phyloP scores from a whole-genome alignment of 352 stramenopile genomes.

The Globisporangium orthogonon region DNA sequence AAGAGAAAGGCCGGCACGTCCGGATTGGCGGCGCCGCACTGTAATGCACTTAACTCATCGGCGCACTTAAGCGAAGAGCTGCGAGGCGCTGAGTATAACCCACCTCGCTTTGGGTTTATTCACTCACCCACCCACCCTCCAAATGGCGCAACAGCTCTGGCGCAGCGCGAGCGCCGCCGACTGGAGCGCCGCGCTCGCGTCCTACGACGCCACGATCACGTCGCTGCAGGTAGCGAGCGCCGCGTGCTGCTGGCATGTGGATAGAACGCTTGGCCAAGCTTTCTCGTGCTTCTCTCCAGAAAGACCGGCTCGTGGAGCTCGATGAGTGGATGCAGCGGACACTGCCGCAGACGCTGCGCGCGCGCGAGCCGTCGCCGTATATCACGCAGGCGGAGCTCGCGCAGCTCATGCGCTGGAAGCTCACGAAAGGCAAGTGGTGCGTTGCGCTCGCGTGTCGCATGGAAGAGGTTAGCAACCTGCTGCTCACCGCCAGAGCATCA shows the following conservation, averaged over 20 bases:
- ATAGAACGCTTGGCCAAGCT: too few species aligned
- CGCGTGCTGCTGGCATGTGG: background rate
- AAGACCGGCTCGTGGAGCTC: conserved; percentile 45
- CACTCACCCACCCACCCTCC: too few species aligned
- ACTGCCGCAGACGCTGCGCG: conserved; percentile 32
- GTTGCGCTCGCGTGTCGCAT: background rate
- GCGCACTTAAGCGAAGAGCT: too few species aligned
- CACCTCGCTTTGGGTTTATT: too few species aligned
- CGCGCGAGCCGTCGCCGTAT: conserved; percentile 40
- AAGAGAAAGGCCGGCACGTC: too few species aligned
- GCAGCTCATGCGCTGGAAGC: conserved; percentile 78
- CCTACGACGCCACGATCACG: conserved; percentile 36
- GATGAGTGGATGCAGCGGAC: conserved; percentile 50
- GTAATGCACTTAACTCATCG: too few species aligned
- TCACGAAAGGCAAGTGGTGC: conserved; percentile 82
- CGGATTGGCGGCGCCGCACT: too few species aligned
- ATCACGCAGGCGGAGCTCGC: conserved; percentile 49
- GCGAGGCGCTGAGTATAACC: too few species aligned
- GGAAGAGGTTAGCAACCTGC: background rate
- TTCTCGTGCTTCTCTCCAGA: conserved; percentile 17
- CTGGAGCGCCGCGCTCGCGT: conserved; percentile 30
- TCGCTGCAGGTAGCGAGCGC: conserved; percentile 23
- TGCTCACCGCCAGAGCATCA: background rate
- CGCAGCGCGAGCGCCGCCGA: conserved; percentile 13
- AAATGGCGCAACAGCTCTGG: conserved; percentile 19